These are phyloP conservation scores for Penicillium angulare DNA, from an alignment of 495 filamentous ascomycete species.

Conservation along the genomic window DNA sequence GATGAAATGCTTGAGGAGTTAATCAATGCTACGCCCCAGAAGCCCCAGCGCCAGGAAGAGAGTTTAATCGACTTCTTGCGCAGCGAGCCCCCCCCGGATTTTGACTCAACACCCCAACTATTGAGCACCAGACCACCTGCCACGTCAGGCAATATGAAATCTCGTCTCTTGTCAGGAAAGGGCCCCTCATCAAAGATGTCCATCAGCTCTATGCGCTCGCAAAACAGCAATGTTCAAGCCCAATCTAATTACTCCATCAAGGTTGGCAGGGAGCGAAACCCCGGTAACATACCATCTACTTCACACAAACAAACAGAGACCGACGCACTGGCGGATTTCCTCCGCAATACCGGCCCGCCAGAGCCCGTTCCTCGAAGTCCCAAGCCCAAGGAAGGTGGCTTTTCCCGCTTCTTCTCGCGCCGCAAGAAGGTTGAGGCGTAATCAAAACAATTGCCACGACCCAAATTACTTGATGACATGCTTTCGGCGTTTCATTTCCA, in stretches of 20 bases:
- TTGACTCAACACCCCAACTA: constrained; percentile 45
- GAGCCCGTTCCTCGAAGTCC: constrained; percentile 21
- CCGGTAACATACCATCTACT: constrained; percentile 26
- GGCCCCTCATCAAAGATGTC: constrained; percentile 31
- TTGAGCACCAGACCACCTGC: constrained; percentile 20
- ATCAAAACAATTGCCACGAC: constrained; percentile 3
- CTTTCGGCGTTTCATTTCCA: constrained; percentile 34
- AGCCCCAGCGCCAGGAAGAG: constrained; percentile 53
- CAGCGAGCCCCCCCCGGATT: constrained; percentile 71
- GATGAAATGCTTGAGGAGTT: constrained; percentile 69
- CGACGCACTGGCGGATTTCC: constrained; percentile 75
- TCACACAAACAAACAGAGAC: constrained; percentile 50
- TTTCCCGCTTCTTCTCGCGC: constrained; percentile 42
- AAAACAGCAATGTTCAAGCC: constrained; percentile 10
- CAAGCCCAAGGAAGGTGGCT: constrained; percentile 28
- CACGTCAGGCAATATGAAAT: constrained; percentile 54
- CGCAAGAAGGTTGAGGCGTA: constrained; percentile 44
- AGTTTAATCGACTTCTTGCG: constrained; percentile 87
- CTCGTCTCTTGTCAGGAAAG: constrained; percentile 53
- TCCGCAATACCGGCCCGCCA: constrained; percentile 75
- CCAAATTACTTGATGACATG: constrained; percentile 21
- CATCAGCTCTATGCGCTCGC: constrained; percentile 32
- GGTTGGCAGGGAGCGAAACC: constrained; percentile 36
- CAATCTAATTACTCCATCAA: constrained; percentile 41
- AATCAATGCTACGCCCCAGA: constrained; percentile 45